These are phyloP conservation scores for Diplosphaera chodatii DNA, from an alignment of 139 green algal species.

Conservation along the genomic window DNA sequence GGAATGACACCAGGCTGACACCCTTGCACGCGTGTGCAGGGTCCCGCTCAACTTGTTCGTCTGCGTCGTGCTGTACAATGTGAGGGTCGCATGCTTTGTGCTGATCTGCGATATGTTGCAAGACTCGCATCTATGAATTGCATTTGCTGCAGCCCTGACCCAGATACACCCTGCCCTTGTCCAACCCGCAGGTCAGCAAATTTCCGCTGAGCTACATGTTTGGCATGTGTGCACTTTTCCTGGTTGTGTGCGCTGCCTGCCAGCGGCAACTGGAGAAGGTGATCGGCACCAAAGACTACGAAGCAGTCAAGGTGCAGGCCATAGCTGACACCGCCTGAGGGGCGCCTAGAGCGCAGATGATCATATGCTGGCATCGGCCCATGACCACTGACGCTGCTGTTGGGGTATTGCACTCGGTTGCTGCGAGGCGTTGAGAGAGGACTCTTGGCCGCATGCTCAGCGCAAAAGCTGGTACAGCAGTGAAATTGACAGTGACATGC, in stretches of 20 bases:
- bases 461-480: too few species aligned
- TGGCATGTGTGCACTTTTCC: constrained; percentile 84
- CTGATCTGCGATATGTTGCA: not conserved
- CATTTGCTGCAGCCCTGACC: too few species aligned
- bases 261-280: constrained; percentile 27
- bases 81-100: constrained; percentile 31
- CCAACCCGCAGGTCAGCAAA: constrained; percentile 58
- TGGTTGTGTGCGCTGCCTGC: constrained; percentile 51
- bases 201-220: constrained; percentile 89
- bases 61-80: constrained; percentile 93
- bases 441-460: too few species aligned
- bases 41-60: constrained; percentile 97
- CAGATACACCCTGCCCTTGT: too few species aligned
- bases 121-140: too few species aligned
- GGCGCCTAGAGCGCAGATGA: too few species aligned
- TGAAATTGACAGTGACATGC: too few species aligned
- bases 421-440: too few species aligned
- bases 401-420: too few species aligned
- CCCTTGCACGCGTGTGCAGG: not conserved
- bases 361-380: too few species aligned
- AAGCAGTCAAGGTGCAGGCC: not conserved
- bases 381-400: too few species aligned
- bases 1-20: not conserved
- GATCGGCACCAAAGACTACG: not conserved
- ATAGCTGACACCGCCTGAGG: not conserved